Evolutionary conservation across 768 basidiomycete species (phyloP).

Genomic region (Leccinum incarnatum): DNA sequence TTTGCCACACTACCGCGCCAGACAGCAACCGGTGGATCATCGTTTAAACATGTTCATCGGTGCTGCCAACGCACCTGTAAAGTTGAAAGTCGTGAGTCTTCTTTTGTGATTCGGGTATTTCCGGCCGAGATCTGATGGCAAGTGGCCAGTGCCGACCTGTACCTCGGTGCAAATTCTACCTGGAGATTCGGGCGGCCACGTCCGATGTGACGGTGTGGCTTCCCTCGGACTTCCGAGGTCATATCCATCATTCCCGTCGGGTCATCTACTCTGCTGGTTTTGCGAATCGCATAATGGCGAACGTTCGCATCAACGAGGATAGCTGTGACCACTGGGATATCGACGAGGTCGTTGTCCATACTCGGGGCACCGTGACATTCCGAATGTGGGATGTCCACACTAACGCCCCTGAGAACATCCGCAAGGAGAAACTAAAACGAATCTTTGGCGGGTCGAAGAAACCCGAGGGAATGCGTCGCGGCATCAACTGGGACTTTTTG

Average conservation of each 20-base stretch:
- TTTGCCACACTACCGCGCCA: slow-evolving; percentile 77
- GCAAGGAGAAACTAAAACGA: slow-evolving; percentile 61
- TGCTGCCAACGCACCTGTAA: slow-evolving; percentile 51
- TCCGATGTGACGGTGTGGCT: slow-evolving; percentile 76
- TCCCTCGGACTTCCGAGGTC: slow-evolving; percentile 76
- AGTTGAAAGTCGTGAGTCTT: slow-evolving; percentile 68
- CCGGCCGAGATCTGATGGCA: not conserved
- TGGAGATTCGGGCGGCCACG: slow-evolving; percentile 61
- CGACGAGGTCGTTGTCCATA: slow-evolving; percentile 63
- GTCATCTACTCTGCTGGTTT: slow-evolving; percentile 69
- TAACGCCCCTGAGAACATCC: slow-evolving; percentile 57
- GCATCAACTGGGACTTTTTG: slow-evolving; percentile 77
- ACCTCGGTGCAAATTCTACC: slow-evolving; percentile 53
- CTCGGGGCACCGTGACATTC: slow-evolving; percentile 61
- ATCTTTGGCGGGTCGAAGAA: slow-evolving; percentile 59
- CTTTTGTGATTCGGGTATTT: not conserved
- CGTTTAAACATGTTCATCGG: slow-evolving; percentile 69
- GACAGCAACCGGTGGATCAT: slow-evolving; percentile 67
- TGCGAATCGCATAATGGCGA: slow-evolving; percentile 60
- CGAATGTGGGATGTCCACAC: slow-evolving; percentile 79
- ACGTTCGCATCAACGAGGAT: slow-evolving; percentile 47
- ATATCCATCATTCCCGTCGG: slow-evolving; percentile 53
- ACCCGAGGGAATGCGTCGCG: slow-evolving; percentile 41
- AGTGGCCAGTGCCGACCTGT: slow-evolving; percentile 53
- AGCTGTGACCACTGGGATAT: slow-evolving; percentile 37